Percentiles rank a stretch among this genome's conserved stretches.
phyloP scores from a whole-genome alignment of 495 filamentous ascomycete genomes.

The Aspergillus leporis region DNA sequence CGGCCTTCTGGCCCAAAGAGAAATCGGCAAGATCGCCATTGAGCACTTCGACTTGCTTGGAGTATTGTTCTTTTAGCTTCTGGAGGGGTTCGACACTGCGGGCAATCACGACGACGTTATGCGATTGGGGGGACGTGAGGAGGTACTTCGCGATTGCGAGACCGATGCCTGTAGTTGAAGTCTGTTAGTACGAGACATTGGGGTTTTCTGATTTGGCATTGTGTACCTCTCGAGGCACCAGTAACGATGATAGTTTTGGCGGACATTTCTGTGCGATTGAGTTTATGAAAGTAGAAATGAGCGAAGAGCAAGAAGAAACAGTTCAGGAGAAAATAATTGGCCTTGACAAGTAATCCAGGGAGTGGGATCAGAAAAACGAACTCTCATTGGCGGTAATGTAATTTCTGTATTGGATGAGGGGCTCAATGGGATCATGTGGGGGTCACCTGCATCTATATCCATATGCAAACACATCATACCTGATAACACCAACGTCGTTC shows the following conservation, averaged over 20 bases:
- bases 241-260: slow-evolving; percentile 63
- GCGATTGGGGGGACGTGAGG: slow-evolving; percentile 54
- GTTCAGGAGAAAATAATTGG: not conserved
- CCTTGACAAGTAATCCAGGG: not conserved
- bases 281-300: not conserved
- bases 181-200: slow-evolving; percentile 1
- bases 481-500: too few relatives aligned
- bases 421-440: not conserved
- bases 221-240: slow-evolving; percentile 59
- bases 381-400: slow-evolving; percentile 1
- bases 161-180: slow-evolving; percentile 67
- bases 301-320: not conserved
- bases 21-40: slow-evolving; percentile 73
- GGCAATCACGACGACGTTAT: slow-evolving; percentile 77
- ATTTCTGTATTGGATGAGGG: slow-evolving; percentile 4
- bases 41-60: slow-evolving; percentile 67
- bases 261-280: slow-evolving; percentile 26
- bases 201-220: not conserved
- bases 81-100: slow-evolving; percentile 67
- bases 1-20: slow-evolving; percentile 59
- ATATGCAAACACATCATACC: too few relatives aligned
- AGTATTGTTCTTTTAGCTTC: slow-evolving; percentile 63
- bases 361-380: not conserved
- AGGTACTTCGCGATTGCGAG: slow-evolving; percentile 74
- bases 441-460: not conserved